Evolutionary conservation across 805 yeast species (phyloP).

Genomic region (Candida sakaeoensis): DNA sequence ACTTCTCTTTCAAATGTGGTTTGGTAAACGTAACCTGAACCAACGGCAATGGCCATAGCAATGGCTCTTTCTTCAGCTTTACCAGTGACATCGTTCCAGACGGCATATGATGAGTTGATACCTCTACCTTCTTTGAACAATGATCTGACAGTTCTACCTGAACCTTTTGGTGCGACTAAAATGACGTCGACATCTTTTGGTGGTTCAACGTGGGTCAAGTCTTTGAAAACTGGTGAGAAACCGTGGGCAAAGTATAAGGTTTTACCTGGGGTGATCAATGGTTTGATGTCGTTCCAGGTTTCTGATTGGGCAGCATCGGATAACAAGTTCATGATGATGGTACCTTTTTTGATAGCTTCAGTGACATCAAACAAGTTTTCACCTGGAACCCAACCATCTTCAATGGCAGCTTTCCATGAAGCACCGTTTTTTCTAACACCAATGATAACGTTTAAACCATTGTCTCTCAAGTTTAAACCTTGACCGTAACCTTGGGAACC

Average conservation of each 20-base stretch:
- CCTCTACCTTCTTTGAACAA: slow-evolving; percentile 99
- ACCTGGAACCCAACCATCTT: slow-evolving; percentile 99
- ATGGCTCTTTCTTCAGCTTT: slow-evolving; percentile 98
- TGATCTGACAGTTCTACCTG: slow-evolving; percentile 99
- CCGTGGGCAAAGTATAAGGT: slow-evolving; percentile 99
- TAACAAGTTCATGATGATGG: slow-evolving; percentile 93
- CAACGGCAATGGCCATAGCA: slow-evolving; percentile 98
- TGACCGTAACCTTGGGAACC: slow-evolving; percentile 99
- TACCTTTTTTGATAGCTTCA: slow-evolving; percentile 91
- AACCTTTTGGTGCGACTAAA: slow-evolving; percentile 99
- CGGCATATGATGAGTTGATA: slow-evolving; percentile 99
- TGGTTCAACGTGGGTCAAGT: slow-evolving; percentile 92
- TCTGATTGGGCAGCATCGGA: slow-evolving; percentile 99
- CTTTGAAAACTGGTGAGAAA: slow-evolving; percentile 98
- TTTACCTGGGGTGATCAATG: slow-evolving; percentile 93
- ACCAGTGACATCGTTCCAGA: slow-evolving; percentile 99
- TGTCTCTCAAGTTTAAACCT: slow-evolving; percentile 98
- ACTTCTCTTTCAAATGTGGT: slow-evolving; percentile 99
- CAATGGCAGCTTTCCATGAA: slow-evolving; percentile 99
- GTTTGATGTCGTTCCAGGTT: slow-evolving; percentile 87
- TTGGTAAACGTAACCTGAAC: slow-evolving; percentile 99
- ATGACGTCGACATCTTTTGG: slow-evolving; percentile 95
- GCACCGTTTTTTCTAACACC: slow-evolving; percentile 99
- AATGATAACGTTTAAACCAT: slow-evolving; percentile 93
- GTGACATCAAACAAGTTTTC: slow-evolving; percentile 92